phyloP scores from a whole-genome alignment of 768 basidiomycete genomes.

The Boletus barrowsii region DNA sequence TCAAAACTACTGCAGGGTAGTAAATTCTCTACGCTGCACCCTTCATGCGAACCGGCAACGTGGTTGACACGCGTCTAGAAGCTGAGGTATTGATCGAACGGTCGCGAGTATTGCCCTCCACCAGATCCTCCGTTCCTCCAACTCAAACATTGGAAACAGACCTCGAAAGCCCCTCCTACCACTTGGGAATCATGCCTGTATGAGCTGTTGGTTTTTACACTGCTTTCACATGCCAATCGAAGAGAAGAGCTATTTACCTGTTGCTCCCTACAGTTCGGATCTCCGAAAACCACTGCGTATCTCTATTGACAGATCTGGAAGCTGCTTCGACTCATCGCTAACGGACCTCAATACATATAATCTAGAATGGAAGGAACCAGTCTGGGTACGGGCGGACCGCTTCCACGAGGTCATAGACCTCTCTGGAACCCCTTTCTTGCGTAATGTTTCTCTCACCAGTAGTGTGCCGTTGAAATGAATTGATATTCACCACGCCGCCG shows the following conservation, averaged over 20 bases:
- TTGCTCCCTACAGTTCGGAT: not conserved
- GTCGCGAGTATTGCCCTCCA: not conserved
- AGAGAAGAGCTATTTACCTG: not conserved
- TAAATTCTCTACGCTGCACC: not conserved
- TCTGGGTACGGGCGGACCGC: constrained; percentile 3
- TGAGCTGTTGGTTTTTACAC: not conserved
- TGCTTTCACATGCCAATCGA: not conserved
- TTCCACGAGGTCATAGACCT: constrained; percentile 21
- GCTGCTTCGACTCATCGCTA: not conserved
- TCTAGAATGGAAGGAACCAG: constrained; percentile 21
- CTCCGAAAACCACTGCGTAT: constrained; percentile 2
- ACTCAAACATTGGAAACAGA: not conserved
- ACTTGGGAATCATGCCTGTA: not conserved
- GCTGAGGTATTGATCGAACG: not conserved
- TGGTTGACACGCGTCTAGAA: constrained; percentile 14
- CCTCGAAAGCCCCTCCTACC: not conserved
- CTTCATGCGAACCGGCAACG: constrained; percentile 5
- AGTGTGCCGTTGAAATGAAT: constrained; percentile 2
- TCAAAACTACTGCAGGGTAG: not conserved
- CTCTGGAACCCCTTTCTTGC: constrained; percentile 8
- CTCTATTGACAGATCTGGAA: constrained; percentile 11
- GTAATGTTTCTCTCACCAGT: constrained; percentile 19
- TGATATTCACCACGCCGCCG: constrained; percentile 1
- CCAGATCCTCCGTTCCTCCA: not conserved
- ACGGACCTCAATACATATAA: constrained; percentile 11